Base-by-base conservation (phyloP, 225 moss, liverwort and hornwort species). In the Takakia lepidozioides region DNA sequence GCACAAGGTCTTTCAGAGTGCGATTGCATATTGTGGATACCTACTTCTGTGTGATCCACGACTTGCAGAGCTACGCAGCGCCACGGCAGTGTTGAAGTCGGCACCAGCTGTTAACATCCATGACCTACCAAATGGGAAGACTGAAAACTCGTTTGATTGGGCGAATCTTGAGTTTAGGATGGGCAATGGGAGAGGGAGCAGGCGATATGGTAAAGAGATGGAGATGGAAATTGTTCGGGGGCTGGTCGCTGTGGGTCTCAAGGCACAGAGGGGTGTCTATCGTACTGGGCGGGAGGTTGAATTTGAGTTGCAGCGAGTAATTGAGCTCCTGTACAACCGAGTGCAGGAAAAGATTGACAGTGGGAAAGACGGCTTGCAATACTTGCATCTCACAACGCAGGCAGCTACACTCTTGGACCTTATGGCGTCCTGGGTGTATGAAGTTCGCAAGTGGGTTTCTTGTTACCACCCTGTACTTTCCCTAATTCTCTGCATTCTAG, bases 341-440 rank as follows among this genome's bases (percentile, higher is more conserved):
- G 63, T 87, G 27, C 72, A 72, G 40, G 62, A 64, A 40, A 87
- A 83, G 55, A 53, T 83, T 52, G 64, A 81, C 19, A 69, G 30
- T 58, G 87, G 87, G 27, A 80, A 61, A 62, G 76, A 81, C 45
- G 58, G 66, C 42, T 56, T 70, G 53, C 53, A 61, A 38, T 87
- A 87, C 57, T 72, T 81, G 25, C 72, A 71, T 64, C 66, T 87
- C 52, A 66, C 83, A 34, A 69, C 84, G 37, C 80, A 84, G 64
- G 74, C 84, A 57, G 76, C 87, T 60, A 66, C 76, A 29, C 55
- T 87, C 17, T 56, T 73, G 66, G 87, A 87, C 58, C 67, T 84
- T 37, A 67, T 87, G 73, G 71, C 76, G 51, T 66, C 76, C 54
- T 87, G 87, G 87, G 62, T 74, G 7, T 58, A 63, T 39, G 82